Evolutionary conservation across 805 yeast species (phyloP).

Genomic region (Candida palmyrensis): DNA sequence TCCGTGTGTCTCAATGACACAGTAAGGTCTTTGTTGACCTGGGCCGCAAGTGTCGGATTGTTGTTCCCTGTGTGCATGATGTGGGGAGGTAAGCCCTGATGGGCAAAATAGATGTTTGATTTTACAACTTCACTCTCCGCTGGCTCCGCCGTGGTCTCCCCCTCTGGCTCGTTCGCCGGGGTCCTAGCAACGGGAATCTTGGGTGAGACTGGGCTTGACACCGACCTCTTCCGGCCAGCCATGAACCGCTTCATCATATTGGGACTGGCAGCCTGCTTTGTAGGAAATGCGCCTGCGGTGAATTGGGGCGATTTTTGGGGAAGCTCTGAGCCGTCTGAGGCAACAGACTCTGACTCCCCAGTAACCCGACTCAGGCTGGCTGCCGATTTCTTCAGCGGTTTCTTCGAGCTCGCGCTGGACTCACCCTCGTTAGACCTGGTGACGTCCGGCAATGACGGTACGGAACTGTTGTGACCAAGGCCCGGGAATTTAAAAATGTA

Average conservation of each 20-base stretch:
- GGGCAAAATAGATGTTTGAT: slow-evolving; percentile 49
- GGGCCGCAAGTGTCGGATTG: slow-evolving; percentile 15
- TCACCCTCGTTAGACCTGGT: too few relatives aligned
- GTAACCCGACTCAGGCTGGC: too few relatives aligned
- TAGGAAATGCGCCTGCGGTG: slow-evolving; percentile 2
- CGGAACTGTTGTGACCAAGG: too few relatives aligned
- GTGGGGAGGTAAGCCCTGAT: slow-evolving; percentile 58
- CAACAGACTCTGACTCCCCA: too few relatives aligned
- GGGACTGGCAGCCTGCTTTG: slow-evolving; percentile 6
- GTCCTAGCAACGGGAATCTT: too few relatives aligned
- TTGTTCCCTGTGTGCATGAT: slow-evolving; percentile 14
- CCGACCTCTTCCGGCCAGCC: slow-evolving; percentile 14
- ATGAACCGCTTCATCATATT: slow-evolving; percentile 10
- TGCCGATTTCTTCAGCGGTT: too few relatives aligned
- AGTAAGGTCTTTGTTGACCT: slow-evolving; percentile 18
- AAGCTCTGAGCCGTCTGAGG: too few relatives aligned
- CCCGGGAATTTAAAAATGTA: too few relatives aligned
- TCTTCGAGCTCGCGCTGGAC: too few relatives aligned
- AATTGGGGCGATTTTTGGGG: slow-evolving; percentile 8
- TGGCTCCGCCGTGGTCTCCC: neutral
- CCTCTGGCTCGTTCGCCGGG: too few relatives aligned
- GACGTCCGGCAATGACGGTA: too few relatives aligned
- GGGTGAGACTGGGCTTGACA: slow-evolving; percentile 11
- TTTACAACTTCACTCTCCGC: slow-evolving; percentile 21
- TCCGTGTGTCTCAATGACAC: slow-evolving; percentile 38